Evolutionary conservation across 768 basidiomycete genomes (phyloP).

Genomic region (Amanita brunnescens): DNA sequence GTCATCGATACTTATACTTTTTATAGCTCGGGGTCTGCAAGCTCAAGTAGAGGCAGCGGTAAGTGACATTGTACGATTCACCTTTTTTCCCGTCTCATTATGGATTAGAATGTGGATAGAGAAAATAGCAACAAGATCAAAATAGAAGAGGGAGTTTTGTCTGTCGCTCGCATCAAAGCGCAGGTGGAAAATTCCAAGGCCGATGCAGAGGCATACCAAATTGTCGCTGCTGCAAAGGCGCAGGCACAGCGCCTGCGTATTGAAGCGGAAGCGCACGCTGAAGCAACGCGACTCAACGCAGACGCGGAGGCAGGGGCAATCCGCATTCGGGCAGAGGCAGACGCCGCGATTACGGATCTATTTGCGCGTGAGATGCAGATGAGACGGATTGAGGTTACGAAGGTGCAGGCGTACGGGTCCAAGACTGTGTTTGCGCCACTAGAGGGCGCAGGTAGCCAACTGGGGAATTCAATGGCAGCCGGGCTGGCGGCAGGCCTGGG

Average conservation of each 20-base stretch:
- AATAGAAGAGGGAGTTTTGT: slow-evolving; percentile 71
- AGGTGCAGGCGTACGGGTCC: slow-evolving; percentile 57
- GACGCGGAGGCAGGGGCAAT: slow-evolving; percentile 68
- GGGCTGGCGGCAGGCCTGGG: slow-evolving; percentile 71
- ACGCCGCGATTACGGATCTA: slow-evolving; percentile 47
- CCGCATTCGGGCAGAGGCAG: slow-evolving; percentile 55
- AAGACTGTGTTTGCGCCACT: slow-evolving; percentile 66
- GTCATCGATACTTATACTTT: slow-evolving; percentile 2
- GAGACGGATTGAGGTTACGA: slow-evolving; percentile 53
- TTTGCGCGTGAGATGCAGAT: slow-evolving; percentile 77
- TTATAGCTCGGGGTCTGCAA: slow-evolving; percentile 62
- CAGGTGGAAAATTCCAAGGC: slow-evolving; percentile 56
- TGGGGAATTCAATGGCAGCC: slow-evolving; percentile 52
- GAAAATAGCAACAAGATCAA: slow-evolving; percentile 87
- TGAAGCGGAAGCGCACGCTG: slow-evolving; percentile 68
- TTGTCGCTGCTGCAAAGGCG: slow-evolving; percentile 68
- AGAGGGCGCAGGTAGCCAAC: slow-evolving; percentile 46
- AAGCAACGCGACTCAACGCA: slow-evolving; percentile 67
- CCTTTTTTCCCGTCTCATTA: background rate
- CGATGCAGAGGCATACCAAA: slow-evolving; percentile 67
- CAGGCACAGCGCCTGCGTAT: slow-evolving; percentile 63
- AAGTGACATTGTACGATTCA: slow-evolving; percentile 16
- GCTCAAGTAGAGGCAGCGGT: slow-evolving; percentile 85
- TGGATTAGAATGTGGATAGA: slow-evolving; percentile 63
- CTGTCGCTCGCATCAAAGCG: slow-evolving; percentile 72